Conservation (phyloP, 345 rosid species). For the Garcia nutans region DNA sequence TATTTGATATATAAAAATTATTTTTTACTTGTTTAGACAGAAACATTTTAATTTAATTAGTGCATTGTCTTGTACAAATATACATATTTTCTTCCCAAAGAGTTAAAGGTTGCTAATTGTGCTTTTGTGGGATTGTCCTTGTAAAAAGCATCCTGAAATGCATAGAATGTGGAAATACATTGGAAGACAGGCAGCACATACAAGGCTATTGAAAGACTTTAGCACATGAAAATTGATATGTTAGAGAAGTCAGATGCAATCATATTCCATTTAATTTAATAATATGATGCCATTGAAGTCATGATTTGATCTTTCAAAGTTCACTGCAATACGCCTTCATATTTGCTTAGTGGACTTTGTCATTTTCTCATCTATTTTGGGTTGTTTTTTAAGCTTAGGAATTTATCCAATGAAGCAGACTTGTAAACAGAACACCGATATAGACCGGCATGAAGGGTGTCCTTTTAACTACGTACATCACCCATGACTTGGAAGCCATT, state of each 20-base stretch:
- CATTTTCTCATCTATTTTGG: background rate
- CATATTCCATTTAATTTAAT: background rate
- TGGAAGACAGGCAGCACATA: background rate
- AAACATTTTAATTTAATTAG: too few relatives aligned
- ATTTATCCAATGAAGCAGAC: background rate
- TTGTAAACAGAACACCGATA: constrained; percentile 8
- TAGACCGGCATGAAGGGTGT: constrained; percentile 18
- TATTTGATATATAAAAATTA: too few relatives aligned
- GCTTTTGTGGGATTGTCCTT: background rate
- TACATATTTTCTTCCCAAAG: too few relatives aligned
- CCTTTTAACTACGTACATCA: constrained; percentile 27
- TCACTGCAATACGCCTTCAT: background rate
- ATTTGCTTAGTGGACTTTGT: background rate
- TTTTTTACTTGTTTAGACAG: too few relatives aligned
- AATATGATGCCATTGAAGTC: background rate
- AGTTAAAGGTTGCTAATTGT: too few relatives aligned
- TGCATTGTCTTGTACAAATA: too few relatives aligned
- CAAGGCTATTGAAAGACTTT: too few relatives aligned
- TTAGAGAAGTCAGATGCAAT: background rate
- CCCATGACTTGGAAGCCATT: constrained; percentile 51
- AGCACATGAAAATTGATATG: too few relatives aligned
- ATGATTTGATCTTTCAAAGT: background rate
- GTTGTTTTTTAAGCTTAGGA: background rate
- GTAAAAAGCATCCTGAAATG: background rate
- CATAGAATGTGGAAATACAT: background rate